Base-by-base conservation (phyloP, 2,329 filamentous ascomycete genomes). In the Pyrenochaeta sp. region DNA sequence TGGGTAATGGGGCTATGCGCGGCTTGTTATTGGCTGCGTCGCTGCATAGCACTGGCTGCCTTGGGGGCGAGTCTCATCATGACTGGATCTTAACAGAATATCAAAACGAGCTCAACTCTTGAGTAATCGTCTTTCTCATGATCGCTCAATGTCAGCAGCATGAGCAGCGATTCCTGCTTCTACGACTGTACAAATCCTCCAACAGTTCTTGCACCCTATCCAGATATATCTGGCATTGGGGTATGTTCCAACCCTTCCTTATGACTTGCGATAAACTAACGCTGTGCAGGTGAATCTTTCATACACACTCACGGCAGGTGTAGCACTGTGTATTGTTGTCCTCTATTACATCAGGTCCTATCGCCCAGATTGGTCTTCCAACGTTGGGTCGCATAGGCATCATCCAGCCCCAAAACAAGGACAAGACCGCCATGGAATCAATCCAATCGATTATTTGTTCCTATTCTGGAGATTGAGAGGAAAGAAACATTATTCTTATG, bases 201-300 rank as follows among this genome's bases (percentile, higher is more conserved):
- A 8, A 36, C 31, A 29, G 10, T 6, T 7, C n/a, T 43, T 9
- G 29, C 24, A 11, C 32, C 40, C 9, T 21, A 43, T 31, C 31
- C 32, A 22, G 40, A 35, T 30, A 43, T 36, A 11, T 43, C 40
- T 3, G 40, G 40, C 13, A 30, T 43, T 21, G 32, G 21, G 22
- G 40, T 43, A 30, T 9, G 40, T 43, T 17, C 13, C 14, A 13
- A 8, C 2, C 3, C 31, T n/a, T 10, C 9, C 13, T 10, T 3
- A 3, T 15, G 13, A 7, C 7, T 11, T 30, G 9, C 7, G 26
- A n/a, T 18, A 17, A 3, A 7, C 28, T 36, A 29, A 36, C 8
- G 6, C 23, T 14, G 13, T 18, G 14, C 14, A 43, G 40, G 31
- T 43, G 7, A 24, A 32, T 17, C 27, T 36, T 8, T 23, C 32